Base-by-base conservation (phyloP, 1,139 yeast genomes). In the Kodamaea sp. region DNA sequence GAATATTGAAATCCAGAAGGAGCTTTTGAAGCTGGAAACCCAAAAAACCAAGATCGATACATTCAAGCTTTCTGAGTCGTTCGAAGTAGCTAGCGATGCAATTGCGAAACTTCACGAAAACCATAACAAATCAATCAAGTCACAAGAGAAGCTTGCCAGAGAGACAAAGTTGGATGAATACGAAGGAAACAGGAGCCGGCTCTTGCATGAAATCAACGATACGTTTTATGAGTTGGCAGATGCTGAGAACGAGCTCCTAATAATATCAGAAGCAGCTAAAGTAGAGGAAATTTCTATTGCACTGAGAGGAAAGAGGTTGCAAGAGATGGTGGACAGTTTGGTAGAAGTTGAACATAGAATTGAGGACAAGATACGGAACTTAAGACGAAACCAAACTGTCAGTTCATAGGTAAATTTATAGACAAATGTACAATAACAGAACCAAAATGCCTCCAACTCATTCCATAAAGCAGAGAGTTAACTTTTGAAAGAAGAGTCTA, bases 341-440 rank as follows among this genome's bases (percentile, higher is more conserved):
- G 57, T 60, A 2, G 58, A 57, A 22, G 68, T 68, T 0, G 78
- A 73, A 34, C 54, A 61, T 59, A 1, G 69, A 59, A 47, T 64
- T 53, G 30, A 47, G 53, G 29, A 56, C 12, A 22, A 19, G 15
- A 22, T 24, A n/a, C n/a, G n/a, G n/a, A n/a, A n/a, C n/a, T n/a
- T n/a, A n/a, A n/a, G n/a, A n/a, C n/a, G n/a, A n/a, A n/a, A n/a
- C n/a, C n/a, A n/a, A n/a, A n/a, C n/a, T n/a, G n/a, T n/a, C n/a
- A n/a, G n/a, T n/a, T n/a, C n/a, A n/a, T n/a, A n/a, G n/a, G n/a
- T n/a, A n/a, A n/a, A n/a, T n/a, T n/a, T n/a, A n/a, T n/a, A n/a
- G n/a, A n/a, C 7, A 2, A 12, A 12, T 13, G 20, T 6, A 22
- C 10, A 16, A 15, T 29, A 15, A 21, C 11, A 18, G 22, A 13